Evolutionary conservation across 768 basidiomycete species (phyloP).

Genomic region (Tulasnella sp.): DNA sequence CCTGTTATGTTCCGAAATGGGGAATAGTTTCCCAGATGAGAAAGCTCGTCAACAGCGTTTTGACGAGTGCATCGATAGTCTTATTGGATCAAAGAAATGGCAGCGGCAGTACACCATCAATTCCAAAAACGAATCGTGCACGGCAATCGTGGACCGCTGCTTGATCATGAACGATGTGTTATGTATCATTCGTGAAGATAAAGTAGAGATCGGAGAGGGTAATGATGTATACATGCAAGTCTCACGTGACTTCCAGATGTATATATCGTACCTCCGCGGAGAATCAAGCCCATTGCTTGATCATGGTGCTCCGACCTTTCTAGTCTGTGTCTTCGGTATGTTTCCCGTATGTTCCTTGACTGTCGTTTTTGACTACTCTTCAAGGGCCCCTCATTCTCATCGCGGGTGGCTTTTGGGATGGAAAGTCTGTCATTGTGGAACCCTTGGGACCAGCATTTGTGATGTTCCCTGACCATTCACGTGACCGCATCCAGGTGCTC

Average conservation of each 20-base stretch:
- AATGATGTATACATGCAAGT: conserved; percentile 13
- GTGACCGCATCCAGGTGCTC: neutral
- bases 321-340: conserved; percentile 1
- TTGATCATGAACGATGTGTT: neutral
- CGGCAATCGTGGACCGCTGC: neutral
- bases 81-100: neutral
- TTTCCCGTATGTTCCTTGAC: neutral
- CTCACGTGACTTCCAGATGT: conserved; percentile 1
- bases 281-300: neutral
- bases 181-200: conserved; percentile 1
- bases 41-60: neutral
- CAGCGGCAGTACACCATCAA: neutral
- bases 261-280: neutral
- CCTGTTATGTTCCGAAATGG: neutral
- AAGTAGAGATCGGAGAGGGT: neutral
- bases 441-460: neutral
- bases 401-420: conserved; percentile 6
- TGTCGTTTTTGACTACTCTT: neutral
- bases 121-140: neutral
- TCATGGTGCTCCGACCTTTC: conserved; percentile 1
- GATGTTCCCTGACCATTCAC: conserved; percentile 3
- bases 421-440: conserved; percentile 8
- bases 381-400: conserved; percentile 1
- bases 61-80: neutral
- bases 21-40: neutral